phyloP scores from a whole-genome alignment of 2,329 filamentous ascomycete species.

The Cyanodermella asteris region DNA sequence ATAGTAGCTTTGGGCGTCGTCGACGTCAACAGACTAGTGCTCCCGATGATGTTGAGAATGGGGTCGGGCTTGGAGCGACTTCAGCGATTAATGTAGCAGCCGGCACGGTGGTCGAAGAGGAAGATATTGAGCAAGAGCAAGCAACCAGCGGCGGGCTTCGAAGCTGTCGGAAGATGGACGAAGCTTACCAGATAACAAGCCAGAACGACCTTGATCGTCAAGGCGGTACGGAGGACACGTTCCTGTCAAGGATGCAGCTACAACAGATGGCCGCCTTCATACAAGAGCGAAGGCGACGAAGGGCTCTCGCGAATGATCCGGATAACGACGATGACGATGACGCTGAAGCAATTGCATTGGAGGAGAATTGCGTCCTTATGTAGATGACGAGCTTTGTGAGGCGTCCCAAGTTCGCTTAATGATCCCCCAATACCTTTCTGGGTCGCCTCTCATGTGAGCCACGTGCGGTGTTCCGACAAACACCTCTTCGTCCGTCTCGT shows the following conservation, averaged over 20 bases:
- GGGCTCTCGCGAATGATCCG: too few species aligned
- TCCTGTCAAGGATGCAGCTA: too few species aligned
- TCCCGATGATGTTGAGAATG: slow-evolving; percentile 2
- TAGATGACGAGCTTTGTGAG: too few species aligned
- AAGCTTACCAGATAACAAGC: slow-evolving; percentile 37
- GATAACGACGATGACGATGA: too few species aligned
- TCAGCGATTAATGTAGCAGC: slow-evolving; percentile 1
- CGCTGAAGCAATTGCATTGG: too few species aligned
- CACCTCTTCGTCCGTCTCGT: not conserved
- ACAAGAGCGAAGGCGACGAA: too few species aligned
- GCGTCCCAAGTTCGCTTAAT: not conserved
- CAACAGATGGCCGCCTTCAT: too few species aligned
- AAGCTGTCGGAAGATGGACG: slow-evolving; percentile 36
- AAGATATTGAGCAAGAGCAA: slow-evolving; percentile 7
- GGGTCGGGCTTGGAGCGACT: slow-evolving; percentile 2
- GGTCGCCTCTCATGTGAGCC: not conserved
- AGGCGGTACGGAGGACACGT: slow-evolving; percentile 34
- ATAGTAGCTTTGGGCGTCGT: slow-evolving; percentile 16
- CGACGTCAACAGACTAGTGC: slow-evolving; percentile 3
- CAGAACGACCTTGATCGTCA: slow-evolving; percentile 39
- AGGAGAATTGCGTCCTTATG: too few species aligned
- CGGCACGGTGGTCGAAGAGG: slow-evolving; percentile 6
- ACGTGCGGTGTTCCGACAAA: not conserved
- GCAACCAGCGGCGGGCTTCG: slow-evolving; percentile 24
- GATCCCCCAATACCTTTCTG: not conserved